These are phyloP conservation scores for Talaromyces marneffei DNA, from an alignment of 2,329 filamentous ascomycete species.

Conservation along the genomic window DNA sequence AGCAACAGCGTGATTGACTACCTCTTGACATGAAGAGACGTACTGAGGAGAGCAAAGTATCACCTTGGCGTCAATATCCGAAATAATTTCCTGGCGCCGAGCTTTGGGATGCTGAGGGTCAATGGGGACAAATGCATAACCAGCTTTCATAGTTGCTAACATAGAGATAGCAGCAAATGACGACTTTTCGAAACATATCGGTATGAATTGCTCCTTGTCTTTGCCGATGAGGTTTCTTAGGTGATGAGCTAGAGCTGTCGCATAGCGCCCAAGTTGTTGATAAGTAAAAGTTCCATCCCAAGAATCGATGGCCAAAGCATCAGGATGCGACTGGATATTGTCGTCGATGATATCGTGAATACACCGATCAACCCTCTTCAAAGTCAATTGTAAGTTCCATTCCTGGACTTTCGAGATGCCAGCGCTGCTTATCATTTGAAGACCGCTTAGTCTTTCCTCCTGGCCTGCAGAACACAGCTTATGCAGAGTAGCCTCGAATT, in stretches of 20 bases:
- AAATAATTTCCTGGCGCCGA: slow-evolving; percentile 8
- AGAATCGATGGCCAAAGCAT: slow-evolving; percentile 25
- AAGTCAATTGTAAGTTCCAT: slow-evolving; percentile 14
- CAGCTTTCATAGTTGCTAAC: slow-evolving; percentile 18
- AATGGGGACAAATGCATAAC: slow-evolving; percentile 16
- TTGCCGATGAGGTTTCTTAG: slow-evolving; percentile 20
- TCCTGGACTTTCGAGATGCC: not conserved
- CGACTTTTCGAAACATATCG: slow-evolving; percentile 20
- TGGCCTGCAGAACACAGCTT: not conserved
- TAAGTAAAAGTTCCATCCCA: slow-evolving; percentile 33
- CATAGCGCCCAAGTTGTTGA: slow-evolving; percentile 28
- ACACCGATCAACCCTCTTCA: slow-evolving; percentile 6
- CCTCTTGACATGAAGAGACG: not conserved
- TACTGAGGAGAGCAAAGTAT: slow-evolving; percentile 12
- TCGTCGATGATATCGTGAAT: slow-evolving; percentile 12
- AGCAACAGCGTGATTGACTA: slow-evolving; percentile 2
- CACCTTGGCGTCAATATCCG: slow-evolving; percentile 6
- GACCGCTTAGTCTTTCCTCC: not conserved
- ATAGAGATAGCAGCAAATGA: slow-evolving; percentile 16
- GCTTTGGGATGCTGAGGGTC: slow-evolving; percentile 9
- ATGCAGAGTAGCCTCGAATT: slow-evolving; percentile 11
- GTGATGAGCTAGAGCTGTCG: slow-evolving; percentile 29
- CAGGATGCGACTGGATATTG: slow-evolving; percentile 13
- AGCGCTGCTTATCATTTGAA: not conserved
- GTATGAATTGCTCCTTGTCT: slow-evolving; percentile 22